phyloP scores from a whole-genome alignment of 495 filamentous ascomycete species.

The Neurospora sp. region DNA sequence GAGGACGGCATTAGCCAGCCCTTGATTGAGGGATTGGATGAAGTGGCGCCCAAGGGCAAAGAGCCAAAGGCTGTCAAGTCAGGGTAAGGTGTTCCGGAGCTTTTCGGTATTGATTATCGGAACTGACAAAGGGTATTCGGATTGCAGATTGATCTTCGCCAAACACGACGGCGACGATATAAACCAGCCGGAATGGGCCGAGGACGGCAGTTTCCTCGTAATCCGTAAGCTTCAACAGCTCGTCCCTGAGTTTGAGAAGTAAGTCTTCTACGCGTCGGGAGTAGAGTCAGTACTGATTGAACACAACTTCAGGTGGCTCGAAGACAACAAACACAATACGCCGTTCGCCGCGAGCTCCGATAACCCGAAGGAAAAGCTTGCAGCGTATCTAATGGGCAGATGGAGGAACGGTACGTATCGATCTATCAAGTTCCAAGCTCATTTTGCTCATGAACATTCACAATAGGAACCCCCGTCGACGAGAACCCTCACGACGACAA shows the following conservation, averaged over 20 bases:
- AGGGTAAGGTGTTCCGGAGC: not conserved
- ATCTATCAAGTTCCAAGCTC: not conserved
- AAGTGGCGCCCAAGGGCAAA: not conserved
- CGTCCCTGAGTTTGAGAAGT: not conserved
- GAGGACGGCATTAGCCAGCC: slow-evolving; percentile 3
- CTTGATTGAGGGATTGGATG: not conserved
- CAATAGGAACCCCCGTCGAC: not conserved
- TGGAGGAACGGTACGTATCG: not conserved
- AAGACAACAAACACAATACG: not conserved
- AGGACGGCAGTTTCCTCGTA: slow-evolving; percentile 2
- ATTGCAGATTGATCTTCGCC: not conserved
- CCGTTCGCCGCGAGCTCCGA: not conserved
- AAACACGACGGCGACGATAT: not conserved
- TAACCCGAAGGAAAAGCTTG: not conserved
- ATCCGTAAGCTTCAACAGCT: slow-evolving; percentile 1
- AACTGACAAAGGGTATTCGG: not conserved
- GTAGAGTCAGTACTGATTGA: not conserved
- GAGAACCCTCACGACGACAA: not conserved
- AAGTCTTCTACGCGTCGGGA: not conserved
- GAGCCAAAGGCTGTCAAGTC: not conserved
- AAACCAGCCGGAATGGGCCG: not conserved
- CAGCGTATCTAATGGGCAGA: slow-evolving; percentile 1
- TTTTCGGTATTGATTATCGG: not conserved
- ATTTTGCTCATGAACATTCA: not conserved
- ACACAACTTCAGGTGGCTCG: not conserved